phyloP scores from a whole-genome alignment of 768 basidiomycete genomes.

The Russula lepida region DNA sequence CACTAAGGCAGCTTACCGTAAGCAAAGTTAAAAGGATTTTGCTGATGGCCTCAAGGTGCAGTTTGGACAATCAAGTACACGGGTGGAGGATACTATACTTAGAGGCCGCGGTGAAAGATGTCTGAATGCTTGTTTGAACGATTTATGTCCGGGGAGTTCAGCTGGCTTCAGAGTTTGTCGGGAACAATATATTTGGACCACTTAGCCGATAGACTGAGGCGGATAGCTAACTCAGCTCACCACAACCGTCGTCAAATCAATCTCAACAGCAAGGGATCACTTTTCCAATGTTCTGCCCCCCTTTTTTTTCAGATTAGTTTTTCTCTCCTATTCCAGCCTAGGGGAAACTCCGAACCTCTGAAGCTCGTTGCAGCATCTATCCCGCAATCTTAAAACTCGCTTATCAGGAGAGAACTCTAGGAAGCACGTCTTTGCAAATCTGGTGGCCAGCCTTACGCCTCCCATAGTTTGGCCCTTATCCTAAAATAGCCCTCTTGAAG shows the following conservation, averaged over 20 bases:
- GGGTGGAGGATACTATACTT: not conserved
- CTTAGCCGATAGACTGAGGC: not conserved
- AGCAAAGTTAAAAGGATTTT: no score
- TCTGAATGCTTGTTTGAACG: no score
- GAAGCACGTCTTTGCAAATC: not conserved
- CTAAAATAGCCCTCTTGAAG: not conserved
- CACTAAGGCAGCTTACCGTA: no score
- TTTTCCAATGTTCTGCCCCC: not conserved
- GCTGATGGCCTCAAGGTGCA: no score
- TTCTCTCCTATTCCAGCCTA: not conserved
- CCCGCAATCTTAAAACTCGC: not conserved
- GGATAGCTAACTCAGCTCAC: not conserved
- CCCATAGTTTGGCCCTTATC: not conserved
- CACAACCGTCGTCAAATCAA: not conserved
- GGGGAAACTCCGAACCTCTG: not conserved
- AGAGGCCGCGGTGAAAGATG: not conserved
- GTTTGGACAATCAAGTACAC: no score
- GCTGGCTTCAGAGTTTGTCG: no score
- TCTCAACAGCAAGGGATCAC: not conserved
- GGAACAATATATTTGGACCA: no score
- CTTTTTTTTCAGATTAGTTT: not conserved
- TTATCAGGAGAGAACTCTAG: not conserved
- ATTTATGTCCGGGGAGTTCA: no score
- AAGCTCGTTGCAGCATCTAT: not conserved
- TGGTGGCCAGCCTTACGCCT: not conserved